These are phyloP conservation scores for Amylostereum areolatum DNA, from an alignment of 1,284 basidiomycete species.

Conservation along the genomic window DNA sequence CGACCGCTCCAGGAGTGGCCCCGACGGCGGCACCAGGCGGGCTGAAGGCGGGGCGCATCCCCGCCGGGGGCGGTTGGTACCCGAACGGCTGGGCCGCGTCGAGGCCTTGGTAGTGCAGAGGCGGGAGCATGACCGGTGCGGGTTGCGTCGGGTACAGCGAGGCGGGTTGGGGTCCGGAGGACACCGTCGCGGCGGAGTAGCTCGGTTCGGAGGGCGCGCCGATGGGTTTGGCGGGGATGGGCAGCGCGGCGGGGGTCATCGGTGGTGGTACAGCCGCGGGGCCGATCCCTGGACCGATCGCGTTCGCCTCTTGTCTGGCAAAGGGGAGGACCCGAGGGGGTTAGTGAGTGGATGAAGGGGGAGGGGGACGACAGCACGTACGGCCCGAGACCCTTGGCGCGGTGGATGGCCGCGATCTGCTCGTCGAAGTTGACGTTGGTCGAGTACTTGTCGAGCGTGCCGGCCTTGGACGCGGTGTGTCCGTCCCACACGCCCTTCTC, in stretches of 20 bases:
- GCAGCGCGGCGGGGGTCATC: slow-evolving; percentile 29
- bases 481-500: slow-evolving; percentile 96
- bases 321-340: slow-evolving; percentile 10
- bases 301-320: slow-evolving; percentile 60
- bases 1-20: not conserved
- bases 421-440: slow-evolving; percentile 90
- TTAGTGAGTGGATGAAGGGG: slow-evolving; percentile 8
- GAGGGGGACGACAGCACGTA: slow-evolving; percentile 31
- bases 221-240: slow-evolving; percentile 42
- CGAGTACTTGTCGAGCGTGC: slow-evolving; percentile 86
- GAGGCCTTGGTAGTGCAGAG: slow-evolving; percentile 74
- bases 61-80: slow-evolving; percentile 56
- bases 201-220: slow-evolving; percentile 38
- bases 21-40: slow-evolving; percentile 23
- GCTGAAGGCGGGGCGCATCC: slow-evolving; percentile 37
- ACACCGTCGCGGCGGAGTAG: slow-evolving; percentile 69
- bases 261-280: slow-evolving; percentile 64
- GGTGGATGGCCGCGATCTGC: slow-evolving; percentile 91
- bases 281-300: slow-evolving; percentile 80
- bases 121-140: slow-evolving; percentile 74
- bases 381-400: slow-evolving; percentile 82
- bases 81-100: slow-evolving; percentile 73
- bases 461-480: slow-evolving; percentile 85
- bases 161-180: slow-evolving; percentile 76
- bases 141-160: slow-evolving; percentile 54